Evolutionary conservation across 805 yeast genomes (phyloP), one percentile per base, ranked within the genome.

Genomic region (Spencermartinsiella europaea): DNA sequence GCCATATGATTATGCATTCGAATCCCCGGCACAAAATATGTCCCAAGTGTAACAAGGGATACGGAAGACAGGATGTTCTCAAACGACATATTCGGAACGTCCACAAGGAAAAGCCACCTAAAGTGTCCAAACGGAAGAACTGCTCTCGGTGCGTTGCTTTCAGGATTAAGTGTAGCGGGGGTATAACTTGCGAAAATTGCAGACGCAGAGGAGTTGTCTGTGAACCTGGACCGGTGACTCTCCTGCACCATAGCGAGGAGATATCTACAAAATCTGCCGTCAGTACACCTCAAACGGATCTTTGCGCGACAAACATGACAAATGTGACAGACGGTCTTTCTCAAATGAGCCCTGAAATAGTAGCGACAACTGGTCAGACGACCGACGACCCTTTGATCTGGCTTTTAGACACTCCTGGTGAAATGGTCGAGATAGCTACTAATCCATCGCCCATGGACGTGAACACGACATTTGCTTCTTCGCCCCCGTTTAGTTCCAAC

Each of bases 11-110:
- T 16, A 33, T n/a, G 5, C 44, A 41, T 21, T n/a, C 16, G 10
- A 20, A 25, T 12, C 3, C 15, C 2, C 38, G 20, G n/a, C 27
- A n/a, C 3, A 31, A 28, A 4, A 21, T 41, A 10, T 41, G 44
- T 20, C 44, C 44, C 28, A 41, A 10, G 19, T 41, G 44, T 38
- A 31, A 41, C 37, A 41, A 41, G 34, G 44, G 38, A n/a, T 41
- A 33, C 15, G 27, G 21, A 12, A 28, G 44, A 21, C 44, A 41
- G 35, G 44, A 41, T 17, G 35, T 41, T 17, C 17, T 41, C 28
- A 41, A 41, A 31, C 7, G 44, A 19, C 44, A 41, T 21, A 41
- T 41, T 8, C 21, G 21, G 34, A 41, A 41, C 15, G 38, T 41
- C 4, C 44, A 41, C 27, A 41, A 41, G n/a, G 38, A 16, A 12